Evolutionary conservation across 1,284 basidiomycete species (phyloP).

Genomic region (Rhodotorula sp.): DNA sequence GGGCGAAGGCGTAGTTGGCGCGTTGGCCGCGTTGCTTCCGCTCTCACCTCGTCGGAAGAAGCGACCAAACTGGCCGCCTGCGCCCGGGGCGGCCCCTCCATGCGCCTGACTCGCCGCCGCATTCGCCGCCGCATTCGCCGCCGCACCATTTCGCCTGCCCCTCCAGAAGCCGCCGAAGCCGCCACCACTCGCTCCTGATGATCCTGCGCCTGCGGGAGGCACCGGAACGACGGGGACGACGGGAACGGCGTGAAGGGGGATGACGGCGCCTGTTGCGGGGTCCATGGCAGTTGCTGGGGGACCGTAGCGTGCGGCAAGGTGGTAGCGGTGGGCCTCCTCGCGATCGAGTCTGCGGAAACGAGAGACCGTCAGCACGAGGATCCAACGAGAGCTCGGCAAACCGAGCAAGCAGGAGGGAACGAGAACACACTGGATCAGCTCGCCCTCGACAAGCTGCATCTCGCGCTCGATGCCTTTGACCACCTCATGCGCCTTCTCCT

Average conservation of each 20-base stretch:
- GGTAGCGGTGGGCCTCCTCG: slow-evolving; percentile 34
- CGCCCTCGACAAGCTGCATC: slow-evolving; percentile 33
- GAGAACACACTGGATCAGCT: slow-evolving; percentile 34
- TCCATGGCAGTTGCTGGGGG: not conserved
- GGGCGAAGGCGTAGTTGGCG: not conserved
- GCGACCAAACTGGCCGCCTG: slow-evolving; percentile 7
- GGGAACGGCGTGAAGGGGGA: slow-evolving; percentile 8
- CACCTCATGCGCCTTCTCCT: slow-evolving; percentile 23
- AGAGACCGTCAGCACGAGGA: not conserved
- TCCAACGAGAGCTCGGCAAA: not conserved
- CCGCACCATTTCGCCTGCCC: not conserved
- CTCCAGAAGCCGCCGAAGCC: slow-evolving; percentile 6
- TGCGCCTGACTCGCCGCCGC: too few relatives aligned
- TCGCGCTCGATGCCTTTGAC: slow-evolving; percentile 30
- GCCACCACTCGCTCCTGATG: not conserved
- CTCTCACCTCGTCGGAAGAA: slow-evolving; percentile 12
- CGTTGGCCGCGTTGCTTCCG: not conserved
- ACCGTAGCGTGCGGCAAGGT: slow-evolving; percentile 11
- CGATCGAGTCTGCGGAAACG: slow-evolving; percentile 31
- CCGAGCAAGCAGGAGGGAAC: not conserved
- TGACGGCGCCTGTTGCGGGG: not conserved
- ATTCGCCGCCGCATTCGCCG: not conserved
- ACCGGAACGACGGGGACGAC: not conserved
- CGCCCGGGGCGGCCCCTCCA: not conserved
- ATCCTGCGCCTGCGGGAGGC: not conserved